Base-by-base conservation (phyloP, 768 basidiomycete genomes). In the Hygrocybe coccinea region DNA sequence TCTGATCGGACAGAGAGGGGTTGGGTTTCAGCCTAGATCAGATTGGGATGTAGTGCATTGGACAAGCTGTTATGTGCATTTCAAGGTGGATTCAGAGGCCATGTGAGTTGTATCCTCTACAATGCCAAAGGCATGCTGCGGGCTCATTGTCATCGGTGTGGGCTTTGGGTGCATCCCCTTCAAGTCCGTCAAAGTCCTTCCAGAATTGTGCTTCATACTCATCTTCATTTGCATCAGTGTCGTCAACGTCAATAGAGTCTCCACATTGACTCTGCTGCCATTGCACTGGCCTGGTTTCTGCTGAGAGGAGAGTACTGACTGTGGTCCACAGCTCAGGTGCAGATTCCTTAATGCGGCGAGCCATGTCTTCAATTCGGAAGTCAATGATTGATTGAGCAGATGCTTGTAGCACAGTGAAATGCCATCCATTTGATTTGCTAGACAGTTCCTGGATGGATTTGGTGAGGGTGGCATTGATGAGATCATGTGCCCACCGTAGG, bases 361-460 rank as follows among this genome's bases (percentile, higher is more conserved):
- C 49, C 49, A 50, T 50, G n/a, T 24, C n/a, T 7, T 50, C 49
- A 19, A 50, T 34, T 6, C 24, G 49, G 49, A 50, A 50, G 25
- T 29, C 25, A 11, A 33, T 14, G 34, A 50, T 22, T 19, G 8
- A 24, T 2, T 50, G 11, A 2, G 24, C 14, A 15, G 14, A 9
- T 2, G 29, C n/a, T 2, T 50, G 8, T 3, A 15, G 8, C 2
- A 24, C 49, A 50, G 5, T 34, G 29, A 50, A 50, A 50, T 50
- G 49, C 49, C 49, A 50, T 9, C 29, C 29, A 29, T 29, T 29
- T 3, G 4, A 17, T 17, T 8, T 19, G 33, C 19, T 5, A 3
- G 49, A 11, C 12, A 50, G 24, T 33, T 50, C 49, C 8, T 14
- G 14, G 2, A 50, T 14, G 14, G 39, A 41, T 5, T 19, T 19